A percentile compares a stretch with the other conserved stretches of the same genome.
These are phyloP conservation scores for Rutidosis leptorrhynchoides DNA, from an alignment of 129 eudicot genomes.

Conservation along the genomic window DNA sequence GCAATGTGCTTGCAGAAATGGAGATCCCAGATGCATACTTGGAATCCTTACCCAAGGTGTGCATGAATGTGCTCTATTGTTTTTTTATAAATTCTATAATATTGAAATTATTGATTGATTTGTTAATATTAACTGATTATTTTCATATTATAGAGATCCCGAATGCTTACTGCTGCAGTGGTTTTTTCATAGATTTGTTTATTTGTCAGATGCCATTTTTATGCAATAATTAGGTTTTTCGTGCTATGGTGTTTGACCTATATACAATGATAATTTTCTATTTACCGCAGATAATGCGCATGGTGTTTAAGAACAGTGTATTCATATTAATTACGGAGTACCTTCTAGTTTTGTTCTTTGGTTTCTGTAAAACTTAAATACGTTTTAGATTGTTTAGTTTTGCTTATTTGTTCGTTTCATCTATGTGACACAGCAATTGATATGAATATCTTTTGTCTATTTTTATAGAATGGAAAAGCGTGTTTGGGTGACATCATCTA, in stretches of 20 bases:
- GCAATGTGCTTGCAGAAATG: conserved; percentile 77
- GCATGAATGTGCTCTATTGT: not conserved
- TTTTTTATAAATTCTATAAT: not conserved
- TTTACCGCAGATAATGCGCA: not conserved
- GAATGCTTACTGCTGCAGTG: not conserved
- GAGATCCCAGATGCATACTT: conserved; percentile 67
- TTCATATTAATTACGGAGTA: not conserved
- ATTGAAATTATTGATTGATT: not conserved
- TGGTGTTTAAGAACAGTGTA: not conserved
- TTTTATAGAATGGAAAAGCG: conserved; percentile 65
- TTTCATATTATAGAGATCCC: not conserved
- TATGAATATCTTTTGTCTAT: not conserved
- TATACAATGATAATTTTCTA: not conserved
- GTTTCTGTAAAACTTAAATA: not conserved
- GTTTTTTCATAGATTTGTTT: not conserved
- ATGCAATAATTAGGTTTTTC: not conserved
- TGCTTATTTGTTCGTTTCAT: not conserved
- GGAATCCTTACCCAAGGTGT: conserved; percentile 71
- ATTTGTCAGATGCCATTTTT: not conserved
- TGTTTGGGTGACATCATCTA: conserved; percentile 86
- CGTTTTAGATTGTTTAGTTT: not conserved
- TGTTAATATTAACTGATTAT: not conserved
- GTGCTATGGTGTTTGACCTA: not conserved
- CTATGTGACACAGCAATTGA: not conserved
- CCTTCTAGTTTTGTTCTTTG: not conserved